Base-by-base conservation (phyloP, 352 stramenopile species). In the Pythium monospermum region DNA sequence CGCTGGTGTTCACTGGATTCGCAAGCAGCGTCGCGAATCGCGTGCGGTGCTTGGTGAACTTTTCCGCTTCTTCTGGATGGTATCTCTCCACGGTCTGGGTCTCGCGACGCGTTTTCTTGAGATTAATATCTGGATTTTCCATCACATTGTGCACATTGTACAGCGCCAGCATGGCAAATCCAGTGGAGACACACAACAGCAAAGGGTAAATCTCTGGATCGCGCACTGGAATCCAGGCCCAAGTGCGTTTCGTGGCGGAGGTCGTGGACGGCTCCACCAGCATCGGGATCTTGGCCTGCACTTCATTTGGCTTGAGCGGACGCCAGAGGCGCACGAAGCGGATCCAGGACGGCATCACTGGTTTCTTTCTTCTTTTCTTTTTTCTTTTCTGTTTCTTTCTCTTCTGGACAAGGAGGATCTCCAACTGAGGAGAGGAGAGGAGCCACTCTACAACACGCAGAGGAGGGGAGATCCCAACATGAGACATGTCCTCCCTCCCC, bases 241-340 rank as follows among this genome's bases (percentile, higher is more conserved):
- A 73, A 27, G 43, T 52, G 6, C 59, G 58, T 30, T 70, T 67
- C 13, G 43, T 18, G 16, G 42, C 35, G 19, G 59, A 39, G 3
- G 46, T 21, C 7, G 32, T 47, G 11, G 53, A 52, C 11, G 52
- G 51, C 10, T 61, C 61, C 10, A 45, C 18, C n/a, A 73, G 18
- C 64, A 73, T 76, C 23, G 64, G 64, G 31, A 76, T 54, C 59
- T 71, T 76, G 21, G 61, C 60, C 30, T 73, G 57, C n/a, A 73
- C 52, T 19, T 73, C 61, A 8, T 58, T 69, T 22, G 57, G 33
- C 53, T 63, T 59, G 40, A 69, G 51, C 49, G 51, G 42, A 18
- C 59, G 59, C 33, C 28, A 16, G 7, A 30, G 43, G 32, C 59
- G 59, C n/a, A 68, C 33, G 42, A 68, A 68, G 26, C 56, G 53